A percentile compares a stretch with the other conserved stretches of the same genome.
Evolutionary conservation across 78 protist species (phyloP).

Genomic region (Creolimax fragrantissima): DNA sequence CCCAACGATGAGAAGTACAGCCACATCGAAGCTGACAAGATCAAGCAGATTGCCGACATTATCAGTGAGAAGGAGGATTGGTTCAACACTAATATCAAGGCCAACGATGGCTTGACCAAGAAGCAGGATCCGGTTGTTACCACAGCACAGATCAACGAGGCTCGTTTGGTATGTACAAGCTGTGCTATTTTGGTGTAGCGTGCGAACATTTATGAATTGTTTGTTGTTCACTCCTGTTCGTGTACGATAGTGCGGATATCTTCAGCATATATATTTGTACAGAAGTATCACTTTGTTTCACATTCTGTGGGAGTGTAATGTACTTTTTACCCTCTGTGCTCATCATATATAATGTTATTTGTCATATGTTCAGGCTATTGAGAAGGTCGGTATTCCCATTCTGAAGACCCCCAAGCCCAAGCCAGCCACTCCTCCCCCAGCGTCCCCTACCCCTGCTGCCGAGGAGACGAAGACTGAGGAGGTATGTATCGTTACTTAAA

Average conservation of each 20-base stretch:
- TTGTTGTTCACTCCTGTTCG: too few species aligned
- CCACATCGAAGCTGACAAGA: constrained; percentile 6
- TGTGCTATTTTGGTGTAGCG: too few species aligned
- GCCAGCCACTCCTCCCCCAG: not conserved
- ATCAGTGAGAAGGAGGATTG: not conserved
- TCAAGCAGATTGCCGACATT: constrained; percentile 5
- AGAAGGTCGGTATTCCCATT: not conserved
- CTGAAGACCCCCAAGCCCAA: not conserved
- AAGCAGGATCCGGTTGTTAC: not conserved
- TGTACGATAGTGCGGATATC: too few species aligned
- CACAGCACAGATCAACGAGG: constrained; percentile 2
- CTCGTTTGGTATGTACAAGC: not conserved
- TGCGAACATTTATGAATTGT: too few species aligned
- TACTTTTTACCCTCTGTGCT: too few species aligned
- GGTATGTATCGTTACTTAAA: not conserved
- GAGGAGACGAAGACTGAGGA: not conserved
- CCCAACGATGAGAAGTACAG: constrained; percentile 24
- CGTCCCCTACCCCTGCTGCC: not conserved
- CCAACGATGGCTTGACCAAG: not conserved
- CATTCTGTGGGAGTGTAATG: too few species aligned
- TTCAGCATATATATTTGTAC: too few species aligned
- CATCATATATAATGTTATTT: not conserved
- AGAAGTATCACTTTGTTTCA: too few species aligned
- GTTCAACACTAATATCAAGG: not conserved
- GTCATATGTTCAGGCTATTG: not conserved